Conservation (phyloP, 495 filamentous ascomycete genomes). For the Neurospora africana region DNA sequence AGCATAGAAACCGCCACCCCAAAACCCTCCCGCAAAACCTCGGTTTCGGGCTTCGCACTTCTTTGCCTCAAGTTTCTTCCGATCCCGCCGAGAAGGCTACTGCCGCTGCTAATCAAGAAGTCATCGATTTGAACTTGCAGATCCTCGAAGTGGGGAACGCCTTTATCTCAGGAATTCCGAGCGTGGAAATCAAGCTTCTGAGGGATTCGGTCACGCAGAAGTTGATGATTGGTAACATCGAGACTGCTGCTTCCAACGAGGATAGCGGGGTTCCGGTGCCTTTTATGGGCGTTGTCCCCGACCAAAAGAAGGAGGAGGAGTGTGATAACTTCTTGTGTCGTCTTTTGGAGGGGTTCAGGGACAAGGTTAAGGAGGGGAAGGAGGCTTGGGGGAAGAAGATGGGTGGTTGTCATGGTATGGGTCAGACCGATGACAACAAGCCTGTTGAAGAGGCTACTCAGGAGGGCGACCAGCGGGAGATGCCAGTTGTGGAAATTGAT, state of each 20-base stretch:
- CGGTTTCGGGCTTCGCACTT: slow-evolving; percentile 27
- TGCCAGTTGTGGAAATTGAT: neutral
- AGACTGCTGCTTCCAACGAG: slow-evolving; percentile 14
- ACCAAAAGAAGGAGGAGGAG: slow-evolving; percentile 12
- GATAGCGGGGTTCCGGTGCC: slow-evolving; percentile 2
- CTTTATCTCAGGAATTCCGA: slow-evolving; percentile 37
- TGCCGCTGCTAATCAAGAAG: slow-evolving; percentile 23
- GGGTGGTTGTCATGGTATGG: neutral
- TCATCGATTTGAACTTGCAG: slow-evolving; percentile 35
- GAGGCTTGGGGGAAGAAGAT: neutral
- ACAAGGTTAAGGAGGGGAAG: slow-evolving; percentile 29
- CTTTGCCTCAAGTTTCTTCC: slow-evolving; percentile 29
- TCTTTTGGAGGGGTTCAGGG: slow-evolving; percentile 30
- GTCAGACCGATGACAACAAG: too few species aligned
- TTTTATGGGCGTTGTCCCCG: neutral
- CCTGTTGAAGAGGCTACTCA: too few species aligned
- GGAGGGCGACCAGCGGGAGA: neutral
- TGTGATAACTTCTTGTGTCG: slow-evolving; percentile 38
- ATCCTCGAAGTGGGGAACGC: slow-evolving; percentile 39
- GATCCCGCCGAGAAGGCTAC: slow-evolving; percentile 14
- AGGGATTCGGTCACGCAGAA: slow-evolving; percentile 27
- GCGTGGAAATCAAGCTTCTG: slow-evolving; percentile 33
- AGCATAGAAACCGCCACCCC: slow-evolving; percentile 5
- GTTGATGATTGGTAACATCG: slow-evolving; percentile 31
- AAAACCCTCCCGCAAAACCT: slow-evolving; percentile 19